phyloP scores from a whole-genome alignment of 805 yeast species.

The Lipomyces anomalus region DNA sequence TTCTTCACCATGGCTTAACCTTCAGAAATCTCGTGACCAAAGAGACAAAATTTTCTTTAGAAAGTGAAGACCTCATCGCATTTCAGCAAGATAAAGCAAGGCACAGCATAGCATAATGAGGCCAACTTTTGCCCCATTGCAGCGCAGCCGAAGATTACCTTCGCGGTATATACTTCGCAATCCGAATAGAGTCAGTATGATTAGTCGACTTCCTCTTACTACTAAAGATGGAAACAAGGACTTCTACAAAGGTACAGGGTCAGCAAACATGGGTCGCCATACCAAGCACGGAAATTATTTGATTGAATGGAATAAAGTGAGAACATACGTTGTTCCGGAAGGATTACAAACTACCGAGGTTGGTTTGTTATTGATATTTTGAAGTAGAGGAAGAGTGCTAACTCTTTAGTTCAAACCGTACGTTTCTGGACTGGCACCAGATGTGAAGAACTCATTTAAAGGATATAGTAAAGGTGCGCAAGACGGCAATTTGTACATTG shows the following conservation, averaged over 20 bases:
- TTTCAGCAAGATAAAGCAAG: conserved; percentile 1
- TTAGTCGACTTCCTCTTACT: conserved; percentile 54
- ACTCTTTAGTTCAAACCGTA: conserved; percentile 56
- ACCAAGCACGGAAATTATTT: conserved; percentile 69
- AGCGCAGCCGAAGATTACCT: not conserved
- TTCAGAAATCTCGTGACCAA: too few relatives aligned
- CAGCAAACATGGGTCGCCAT: conserved; percentile 84
- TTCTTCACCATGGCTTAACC: too few relatives aligned
- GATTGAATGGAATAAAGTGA: conserved; percentile 76
- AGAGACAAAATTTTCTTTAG: too few relatives aligned
- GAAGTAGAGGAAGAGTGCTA: not conserved
- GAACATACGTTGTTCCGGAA: conserved; percentile 83
- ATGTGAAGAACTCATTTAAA: conserved; percentile 56
- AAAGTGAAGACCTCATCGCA: too few relatives aligned
- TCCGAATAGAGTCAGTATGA: not conserved
- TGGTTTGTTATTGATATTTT: conserved; percentile 6
- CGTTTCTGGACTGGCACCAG: conserved; percentile 69
- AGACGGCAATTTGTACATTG: conserved; percentile 67
- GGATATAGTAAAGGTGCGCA: conserved; percentile 69
- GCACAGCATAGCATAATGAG: too few relatives aligned
- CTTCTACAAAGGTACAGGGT: conserved; percentile 92
- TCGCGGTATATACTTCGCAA: not conserved
- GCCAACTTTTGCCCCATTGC: not conserved
- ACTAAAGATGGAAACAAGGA: conserved; percentile 93
- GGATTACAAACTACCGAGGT: conserved; percentile 31